A percentile compares a stretch with the other conserved stretches of the same genome.
Conservation (phyloP, 208 protist species). For the Crithidia expoeki region DNA sequence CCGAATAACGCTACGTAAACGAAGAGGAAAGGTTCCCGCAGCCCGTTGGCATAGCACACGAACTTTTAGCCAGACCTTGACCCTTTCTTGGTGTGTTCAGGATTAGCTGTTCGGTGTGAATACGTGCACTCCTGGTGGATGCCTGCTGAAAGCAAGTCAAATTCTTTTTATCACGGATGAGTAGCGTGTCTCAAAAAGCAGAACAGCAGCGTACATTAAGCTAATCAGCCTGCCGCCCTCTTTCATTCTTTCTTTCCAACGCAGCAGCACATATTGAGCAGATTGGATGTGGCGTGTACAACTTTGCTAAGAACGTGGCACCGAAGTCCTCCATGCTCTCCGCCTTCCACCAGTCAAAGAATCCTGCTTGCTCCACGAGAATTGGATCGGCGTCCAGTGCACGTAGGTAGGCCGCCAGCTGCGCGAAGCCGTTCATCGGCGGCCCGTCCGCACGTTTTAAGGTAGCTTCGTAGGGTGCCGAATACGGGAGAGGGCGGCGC, state of each 20-base stretch:
- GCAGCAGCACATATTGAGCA: slow-evolving; percentile 24
- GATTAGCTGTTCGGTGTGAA: too few species aligned
- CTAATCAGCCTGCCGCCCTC: neutral
- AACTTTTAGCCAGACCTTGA: too few species aligned
- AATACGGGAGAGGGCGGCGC: neutral
- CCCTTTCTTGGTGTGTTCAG: too few species aligned
- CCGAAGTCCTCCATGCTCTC: slow-evolving; percentile 18
- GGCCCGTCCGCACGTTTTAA: neutral
- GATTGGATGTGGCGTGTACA: slow-evolving; percentile 17
- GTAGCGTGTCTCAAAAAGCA: too few species aligned
- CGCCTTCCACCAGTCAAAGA: slow-evolving; percentile 28
- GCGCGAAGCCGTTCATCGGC: slow-evolving; percentile 27
- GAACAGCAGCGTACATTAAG: too few species aligned
- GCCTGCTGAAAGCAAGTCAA: too few species aligned
- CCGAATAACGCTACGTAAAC: too few species aligned
- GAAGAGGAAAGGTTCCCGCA: too few species aligned
- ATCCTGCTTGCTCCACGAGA: slow-evolving; percentile 15
- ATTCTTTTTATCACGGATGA: neutral
- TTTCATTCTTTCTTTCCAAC: slow-evolving; percentile 17
- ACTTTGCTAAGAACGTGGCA: slow-evolving; percentile 3
- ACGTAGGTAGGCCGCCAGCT: slow-evolving; percentile 28
- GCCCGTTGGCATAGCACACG: too few species aligned
- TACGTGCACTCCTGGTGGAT: too few species aligned
- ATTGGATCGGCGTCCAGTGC: slow-evolving; percentile 17
- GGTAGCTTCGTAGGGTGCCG: neutral